Conservation (phyloP, 1,284 basidiomycete species). For the Ceratobasidium sp. region DNA sequence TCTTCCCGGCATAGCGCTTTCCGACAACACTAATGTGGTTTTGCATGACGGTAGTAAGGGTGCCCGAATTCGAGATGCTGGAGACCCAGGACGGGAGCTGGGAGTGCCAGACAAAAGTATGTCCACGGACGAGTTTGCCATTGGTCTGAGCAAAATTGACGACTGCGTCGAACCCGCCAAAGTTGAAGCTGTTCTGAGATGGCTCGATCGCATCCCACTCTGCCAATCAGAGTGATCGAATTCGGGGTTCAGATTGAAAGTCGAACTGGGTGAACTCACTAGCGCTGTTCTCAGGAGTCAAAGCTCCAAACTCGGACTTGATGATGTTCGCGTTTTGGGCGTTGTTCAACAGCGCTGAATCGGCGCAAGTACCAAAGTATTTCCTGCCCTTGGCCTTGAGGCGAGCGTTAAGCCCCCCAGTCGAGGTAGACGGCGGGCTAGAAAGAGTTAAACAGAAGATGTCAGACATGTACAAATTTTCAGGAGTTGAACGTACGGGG, state of each 20-base stretch:
- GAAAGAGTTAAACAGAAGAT: too few species aligned
- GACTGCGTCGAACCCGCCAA: constrained; percentile 38
- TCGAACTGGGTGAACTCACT: background rate
- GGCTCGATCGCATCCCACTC: constrained; percentile 46
- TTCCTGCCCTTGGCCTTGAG: constrained; percentile 26
- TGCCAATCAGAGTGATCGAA: too few species aligned
- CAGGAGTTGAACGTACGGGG: too few species aligned
- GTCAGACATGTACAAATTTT: too few species aligned
- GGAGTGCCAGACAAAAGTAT: constrained; percentile 48
- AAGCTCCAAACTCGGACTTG: constrained; percentile 47
- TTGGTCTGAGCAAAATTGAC: constrained; percentile 44
- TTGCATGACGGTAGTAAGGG: constrained; percentile 4
- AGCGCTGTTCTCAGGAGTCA: constrained; percentile 49
- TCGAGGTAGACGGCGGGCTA: too few species aligned
- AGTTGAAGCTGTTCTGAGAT: constrained; percentile 46
- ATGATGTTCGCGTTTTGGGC: constrained; percentile 21
- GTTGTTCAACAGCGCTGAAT: constrained; percentile 11
- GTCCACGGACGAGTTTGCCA: constrained; percentile 42
- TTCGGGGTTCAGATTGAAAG: background rate
- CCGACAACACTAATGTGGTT: constrained; percentile 39
- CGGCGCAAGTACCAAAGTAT: too few species aligned
- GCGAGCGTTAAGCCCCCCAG: constrained; percentile 31
- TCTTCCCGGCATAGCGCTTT: constrained; percentile 33
- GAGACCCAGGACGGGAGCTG: constrained; percentile 47
- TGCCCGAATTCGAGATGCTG: too few species aligned